Conservation (phyloP, 257 asterid genomes). For the Scutellaria baicalensis region DNA sequence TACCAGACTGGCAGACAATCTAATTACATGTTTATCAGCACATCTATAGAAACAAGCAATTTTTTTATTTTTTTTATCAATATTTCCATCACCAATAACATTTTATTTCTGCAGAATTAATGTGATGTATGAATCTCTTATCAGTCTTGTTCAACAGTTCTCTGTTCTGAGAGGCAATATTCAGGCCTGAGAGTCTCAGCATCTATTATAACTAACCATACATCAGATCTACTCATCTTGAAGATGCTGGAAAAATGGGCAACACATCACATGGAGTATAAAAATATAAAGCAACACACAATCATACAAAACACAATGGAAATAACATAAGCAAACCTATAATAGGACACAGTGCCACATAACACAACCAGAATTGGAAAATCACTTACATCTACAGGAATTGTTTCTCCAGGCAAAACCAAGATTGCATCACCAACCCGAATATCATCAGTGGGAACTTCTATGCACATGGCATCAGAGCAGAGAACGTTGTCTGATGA, state of each 20-base stretch:
- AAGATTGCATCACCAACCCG: constrained; percentile 74
- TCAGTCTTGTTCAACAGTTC: background rate
- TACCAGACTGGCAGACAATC: background rate
- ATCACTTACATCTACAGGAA: constrained; percentile 89
- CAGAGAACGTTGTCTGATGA: constrained; percentile 53
- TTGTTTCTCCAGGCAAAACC: constrained; percentile 97
- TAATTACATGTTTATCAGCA: background rate
- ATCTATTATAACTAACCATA: background rate
- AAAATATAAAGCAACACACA: background rate
- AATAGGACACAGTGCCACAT: background rate
- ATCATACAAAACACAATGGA: background rate
- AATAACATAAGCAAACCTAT: background rate
- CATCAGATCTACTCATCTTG: background rate
- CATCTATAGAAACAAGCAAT: background rate
- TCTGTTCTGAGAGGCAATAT: background rate
- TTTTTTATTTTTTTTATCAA: too few relatives aligned
- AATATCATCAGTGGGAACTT: constrained; percentile 93
- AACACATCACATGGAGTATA: background rate
- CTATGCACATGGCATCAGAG: constrained; percentile 76
- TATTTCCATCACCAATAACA: background rate
- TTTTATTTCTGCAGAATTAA: background rate
- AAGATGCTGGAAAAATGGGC: background rate
- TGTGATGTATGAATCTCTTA: background rate
- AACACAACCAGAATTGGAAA: background rate
- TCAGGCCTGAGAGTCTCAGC: background rate